Conservation (phyloP, 176 grass and related monocot species). For the Lolium perenne region DNA sequence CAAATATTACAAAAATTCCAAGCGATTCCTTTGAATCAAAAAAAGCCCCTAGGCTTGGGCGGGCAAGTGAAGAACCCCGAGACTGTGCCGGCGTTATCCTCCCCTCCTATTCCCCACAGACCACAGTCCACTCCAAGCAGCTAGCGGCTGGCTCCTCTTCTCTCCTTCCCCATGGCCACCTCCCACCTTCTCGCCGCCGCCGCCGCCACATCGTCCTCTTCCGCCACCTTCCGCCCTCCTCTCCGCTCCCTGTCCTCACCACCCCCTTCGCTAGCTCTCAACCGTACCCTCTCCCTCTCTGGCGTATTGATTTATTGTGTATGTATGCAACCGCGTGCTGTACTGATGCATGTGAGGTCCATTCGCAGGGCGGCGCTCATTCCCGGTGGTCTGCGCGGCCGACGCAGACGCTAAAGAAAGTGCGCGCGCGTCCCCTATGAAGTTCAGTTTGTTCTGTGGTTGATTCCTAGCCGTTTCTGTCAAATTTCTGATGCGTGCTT, state of each 20-base stretch:
- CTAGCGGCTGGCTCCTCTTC: not conserved
- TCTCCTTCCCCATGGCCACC: constrained; percentile 45
- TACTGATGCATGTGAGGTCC: constrained; percentile 33
- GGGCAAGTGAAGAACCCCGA: not conserved
- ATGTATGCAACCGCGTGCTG: not conserved
- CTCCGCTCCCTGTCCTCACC: constrained; percentile 5
- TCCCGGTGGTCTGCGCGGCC: constrained; percentile 52
- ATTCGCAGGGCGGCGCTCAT: constrained; percentile 49
- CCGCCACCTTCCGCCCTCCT: constrained; percentile 32
- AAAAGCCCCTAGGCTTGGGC: not conserved
- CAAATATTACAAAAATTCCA: too few species aligned
- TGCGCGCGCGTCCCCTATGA: not conserved
- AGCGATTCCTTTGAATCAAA: too few species aligned
- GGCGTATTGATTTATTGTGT: not conserved
- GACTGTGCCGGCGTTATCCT: constrained; percentile 18
- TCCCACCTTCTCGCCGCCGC: constrained; percentile 45
- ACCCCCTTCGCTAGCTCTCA: constrained; percentile 40
- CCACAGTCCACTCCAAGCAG: constrained; percentile 24
- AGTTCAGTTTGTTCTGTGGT: not conserved
- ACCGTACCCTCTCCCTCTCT: constrained; percentile 28
- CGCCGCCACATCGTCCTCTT: not conserved
- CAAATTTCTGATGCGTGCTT: not conserved
- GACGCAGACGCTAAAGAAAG: constrained; percentile 71
- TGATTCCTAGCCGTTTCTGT: not conserved
- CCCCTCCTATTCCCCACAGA: not conserved